phyloP scores from a whole-genome alignment of 2,329 filamentous ascomycete genomes.

The Aureobasidium sp. region DNA sequence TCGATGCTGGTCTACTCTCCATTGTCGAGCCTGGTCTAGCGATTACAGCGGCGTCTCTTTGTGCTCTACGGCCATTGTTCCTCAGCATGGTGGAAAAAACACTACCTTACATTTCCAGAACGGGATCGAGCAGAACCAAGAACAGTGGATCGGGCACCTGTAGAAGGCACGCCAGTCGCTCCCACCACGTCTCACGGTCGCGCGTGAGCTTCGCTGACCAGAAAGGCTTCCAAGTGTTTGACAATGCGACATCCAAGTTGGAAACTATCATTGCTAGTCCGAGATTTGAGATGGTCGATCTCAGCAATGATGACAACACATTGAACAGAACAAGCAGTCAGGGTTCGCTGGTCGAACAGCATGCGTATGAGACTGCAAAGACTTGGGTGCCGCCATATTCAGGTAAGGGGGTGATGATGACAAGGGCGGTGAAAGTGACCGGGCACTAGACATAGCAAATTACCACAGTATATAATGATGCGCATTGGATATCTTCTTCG shows the following conservation, averaged over 20 bases:
- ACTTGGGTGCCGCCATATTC: not conserved
- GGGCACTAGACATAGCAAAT: not conserved
- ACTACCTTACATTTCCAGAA: not conserved
- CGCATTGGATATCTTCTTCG: not conserved
- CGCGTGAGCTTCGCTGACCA: not conserved
- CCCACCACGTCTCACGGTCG: not conserved
- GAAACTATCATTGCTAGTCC: not conserved
- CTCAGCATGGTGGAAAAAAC: not conserved
- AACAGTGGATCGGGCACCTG: not conserved
- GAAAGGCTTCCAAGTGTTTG: constrained; percentile 7
- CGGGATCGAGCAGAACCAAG: not conserved
- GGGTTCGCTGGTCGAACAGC: constrained; percentile 4
- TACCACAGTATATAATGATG: not conserved
- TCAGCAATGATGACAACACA: not conserved
- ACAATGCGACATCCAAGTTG: not conserved
- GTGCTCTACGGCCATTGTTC: constrained; percentile 19
- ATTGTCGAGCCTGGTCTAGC: constrained; percentile 18
- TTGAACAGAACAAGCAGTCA: not conserved
- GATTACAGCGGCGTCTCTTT: constrained; percentile 18
- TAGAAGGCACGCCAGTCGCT: not conserved
- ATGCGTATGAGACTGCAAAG: constrained; percentile 1
- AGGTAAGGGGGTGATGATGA: constrained; percentile 9
- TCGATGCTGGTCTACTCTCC: constrained; percentile 14
- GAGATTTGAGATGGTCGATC: not conserved
- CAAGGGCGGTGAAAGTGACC: not conserved